Evolutionary conservation across 73 alveolate species (phyloP).

Genomic region (Durusdinium trenchii): DNA sequence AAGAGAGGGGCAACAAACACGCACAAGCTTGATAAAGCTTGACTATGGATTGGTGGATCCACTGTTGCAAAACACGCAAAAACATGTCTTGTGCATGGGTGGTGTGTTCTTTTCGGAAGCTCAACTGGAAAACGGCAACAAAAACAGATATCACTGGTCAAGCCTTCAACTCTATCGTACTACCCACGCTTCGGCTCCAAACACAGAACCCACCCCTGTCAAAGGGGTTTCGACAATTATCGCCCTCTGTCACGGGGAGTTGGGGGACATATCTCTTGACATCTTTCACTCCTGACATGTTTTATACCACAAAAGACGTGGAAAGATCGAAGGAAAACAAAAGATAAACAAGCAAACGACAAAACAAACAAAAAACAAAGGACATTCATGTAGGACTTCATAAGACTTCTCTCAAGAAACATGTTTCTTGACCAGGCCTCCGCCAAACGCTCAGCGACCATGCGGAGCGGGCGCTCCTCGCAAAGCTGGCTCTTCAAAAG

Average conservation of each 20-base stretch:
- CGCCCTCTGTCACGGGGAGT: neutral
- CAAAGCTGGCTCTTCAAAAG: neutral
- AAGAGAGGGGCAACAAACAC: no score
- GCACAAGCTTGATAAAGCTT: no score
- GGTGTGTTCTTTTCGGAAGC: no score
- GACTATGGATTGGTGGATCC: no score
- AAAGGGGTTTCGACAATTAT: neutral
- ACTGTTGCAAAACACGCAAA: no score
- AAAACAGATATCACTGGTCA: no score
- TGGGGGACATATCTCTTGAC: neutral
- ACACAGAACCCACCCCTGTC: no score
- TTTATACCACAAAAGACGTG: neutral
- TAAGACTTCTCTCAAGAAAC: neutral
- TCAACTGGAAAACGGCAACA: no score
- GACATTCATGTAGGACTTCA: neutral
- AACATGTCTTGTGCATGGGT: no score
- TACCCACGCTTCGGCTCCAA: no score
- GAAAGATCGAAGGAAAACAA: neutral
- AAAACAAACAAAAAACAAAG: neutral
- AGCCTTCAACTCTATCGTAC: no score
- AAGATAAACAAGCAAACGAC: neutral
- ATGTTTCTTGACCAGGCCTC: neutral
- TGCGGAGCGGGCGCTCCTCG: constrained; percentile 72
- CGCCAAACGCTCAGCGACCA: constrained; percentile 82
- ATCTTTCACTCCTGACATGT: neutral